Evolutionary conservation across 2,329 filamentous ascomycete genomes (phyloP).

Genomic region (Beauveria caledonica): DNA sequence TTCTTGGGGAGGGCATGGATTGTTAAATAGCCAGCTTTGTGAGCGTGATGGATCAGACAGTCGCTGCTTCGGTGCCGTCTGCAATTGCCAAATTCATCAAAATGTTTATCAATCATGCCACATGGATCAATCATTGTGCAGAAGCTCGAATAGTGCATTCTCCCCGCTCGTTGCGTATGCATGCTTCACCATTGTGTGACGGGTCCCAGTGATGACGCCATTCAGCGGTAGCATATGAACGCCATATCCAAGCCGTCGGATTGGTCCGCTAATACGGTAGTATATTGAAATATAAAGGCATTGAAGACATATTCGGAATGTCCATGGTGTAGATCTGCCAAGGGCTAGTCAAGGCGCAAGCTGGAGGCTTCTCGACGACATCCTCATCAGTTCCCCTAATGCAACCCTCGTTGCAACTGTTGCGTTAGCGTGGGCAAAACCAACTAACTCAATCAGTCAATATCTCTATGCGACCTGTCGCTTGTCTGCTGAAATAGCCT

Average conservation of each 20-base stretch:
- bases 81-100: neutral
- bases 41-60: neutral
- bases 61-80: neutral
- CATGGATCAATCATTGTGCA: neutral
- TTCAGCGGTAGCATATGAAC: neutral
- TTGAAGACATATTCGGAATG: too few relatives aligned
- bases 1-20: neutral
- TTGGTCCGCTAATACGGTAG: neutral
- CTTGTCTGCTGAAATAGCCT: neutral
- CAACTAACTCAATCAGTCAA: neutral
- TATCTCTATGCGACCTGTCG: too few relatives aligned
- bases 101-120: neutral
- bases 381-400: neutral
- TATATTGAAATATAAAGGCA: neutral
- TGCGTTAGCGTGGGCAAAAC: neutral
- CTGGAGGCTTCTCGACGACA: neutral
- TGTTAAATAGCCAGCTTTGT: neutral
- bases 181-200: slow-evolving; percentile 13
- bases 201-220: neutral
- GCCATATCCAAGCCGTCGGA: neutral
- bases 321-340: neutral
- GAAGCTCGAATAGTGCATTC: neutral
- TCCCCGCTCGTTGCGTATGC: neutral
- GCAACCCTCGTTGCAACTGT: neutral
- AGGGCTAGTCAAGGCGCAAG: neutral